Evolutionary conservation across 129 eudicot genomes (phyloP).

Genomic region (Flaveria sonorensis): DNA sequence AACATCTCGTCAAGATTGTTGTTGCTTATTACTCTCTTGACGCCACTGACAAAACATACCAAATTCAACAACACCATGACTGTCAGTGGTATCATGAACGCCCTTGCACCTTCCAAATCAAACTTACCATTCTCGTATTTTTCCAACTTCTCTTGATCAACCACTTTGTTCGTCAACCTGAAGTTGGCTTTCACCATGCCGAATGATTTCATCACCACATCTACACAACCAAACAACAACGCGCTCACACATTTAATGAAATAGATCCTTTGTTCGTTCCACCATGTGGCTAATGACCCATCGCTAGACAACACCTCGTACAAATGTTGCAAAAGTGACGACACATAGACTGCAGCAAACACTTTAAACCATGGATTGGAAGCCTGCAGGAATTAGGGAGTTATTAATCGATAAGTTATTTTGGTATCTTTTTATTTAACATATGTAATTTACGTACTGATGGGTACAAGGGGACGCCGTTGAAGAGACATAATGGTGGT

Average conservation of each 20-base stretch:
- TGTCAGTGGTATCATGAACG: slow-evolving; percentile 67
- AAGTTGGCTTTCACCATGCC: slow-evolving; percentile 67
- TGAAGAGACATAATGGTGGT: slow-evolving; percentile 60
- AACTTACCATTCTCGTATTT: slow-evolving; percentile 62
- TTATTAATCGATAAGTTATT: background rate
- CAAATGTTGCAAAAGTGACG: slow-evolving; percentile 55
- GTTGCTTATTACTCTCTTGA: slow-evolving; percentile 35
- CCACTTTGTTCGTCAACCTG: slow-evolving; percentile 70
- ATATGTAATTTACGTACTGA: slow-evolving; percentile 32
- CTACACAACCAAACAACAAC: slow-evolving; percentile 61
- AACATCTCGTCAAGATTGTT: slow-evolving; percentile 60
- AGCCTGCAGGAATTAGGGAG: slow-evolving; percentile 39
- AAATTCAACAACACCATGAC: slow-evolving; percentile 51
- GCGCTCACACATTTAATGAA: slow-evolving; percentile 61
- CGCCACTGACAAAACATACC: slow-evolving; percentile 63
- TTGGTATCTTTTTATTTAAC: too few relatives aligned
- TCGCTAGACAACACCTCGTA: slow-evolving; percentile 62
- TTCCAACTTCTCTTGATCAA: slow-evolving; percentile 59
- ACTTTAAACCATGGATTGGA: slow-evolving; percentile 57
- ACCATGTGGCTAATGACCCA: slow-evolving; percentile 62
- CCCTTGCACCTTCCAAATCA: slow-evolving; percentile 65
- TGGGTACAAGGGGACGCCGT: slow-evolving; percentile 66
- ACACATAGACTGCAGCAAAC: slow-evolving; percentile 51
- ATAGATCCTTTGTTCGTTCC: slow-evolving; percentile 79
- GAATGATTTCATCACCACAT: slow-evolving; percentile 52